Evolutionary conservation across 106 monocot genomes (phyloP).

Genomic region (Dioscorea dumetorum): DNA sequence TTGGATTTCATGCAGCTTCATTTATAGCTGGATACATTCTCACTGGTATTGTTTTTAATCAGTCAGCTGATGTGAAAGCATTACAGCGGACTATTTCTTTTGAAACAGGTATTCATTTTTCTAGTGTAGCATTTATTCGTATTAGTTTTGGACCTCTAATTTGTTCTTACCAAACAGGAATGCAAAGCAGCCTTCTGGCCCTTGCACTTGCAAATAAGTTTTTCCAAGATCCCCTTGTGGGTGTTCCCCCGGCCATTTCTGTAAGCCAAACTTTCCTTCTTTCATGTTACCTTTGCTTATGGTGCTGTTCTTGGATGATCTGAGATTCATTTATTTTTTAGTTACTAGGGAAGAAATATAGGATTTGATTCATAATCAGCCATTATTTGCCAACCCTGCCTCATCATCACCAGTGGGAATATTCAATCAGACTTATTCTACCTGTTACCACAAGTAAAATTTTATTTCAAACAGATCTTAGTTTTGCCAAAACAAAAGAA

Average conservation of each 20-base stretch:
- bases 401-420: no score
- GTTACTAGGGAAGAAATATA: no score
- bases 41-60: conserved; percentile 44
- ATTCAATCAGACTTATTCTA: no score
- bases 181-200: conserved; percentile 99
- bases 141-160: neutral
- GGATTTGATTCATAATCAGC: no score
- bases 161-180: conserved; percentile 40
- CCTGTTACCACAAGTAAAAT: no score
- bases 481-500: no score
- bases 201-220: conserved; percentile 96
- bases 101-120: conserved; percentile 70
- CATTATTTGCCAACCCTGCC: no score
- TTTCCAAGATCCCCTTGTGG: conserved; percentile 92
- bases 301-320: no score
- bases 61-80: conserved; percentile 59
- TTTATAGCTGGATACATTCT: conserved; percentile 78
- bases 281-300: no score
- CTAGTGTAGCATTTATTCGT: neutral
- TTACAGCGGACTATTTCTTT: conserved; percentile 84
- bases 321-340: no score
- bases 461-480: no score
- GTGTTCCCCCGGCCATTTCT: conserved; percentile 93
- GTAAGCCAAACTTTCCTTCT: conserved; percentile 36
- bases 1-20: conserved; percentile 74